Conservation (phyloP, 257 asterid genomes). For the Salvia splendens region DNA sequence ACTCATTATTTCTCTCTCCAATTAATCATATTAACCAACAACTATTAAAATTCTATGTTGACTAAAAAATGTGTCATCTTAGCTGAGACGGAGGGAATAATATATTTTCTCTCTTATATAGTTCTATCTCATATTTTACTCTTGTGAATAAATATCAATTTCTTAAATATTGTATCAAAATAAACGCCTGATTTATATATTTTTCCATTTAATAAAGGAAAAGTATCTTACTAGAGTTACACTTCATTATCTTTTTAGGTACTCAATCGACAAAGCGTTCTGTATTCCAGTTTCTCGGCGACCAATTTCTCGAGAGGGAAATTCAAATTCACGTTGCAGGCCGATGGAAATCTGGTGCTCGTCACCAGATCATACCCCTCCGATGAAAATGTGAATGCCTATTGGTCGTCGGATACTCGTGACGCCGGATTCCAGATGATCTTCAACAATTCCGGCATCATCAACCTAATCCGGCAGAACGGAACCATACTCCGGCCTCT, state of each 20-base stretch:
- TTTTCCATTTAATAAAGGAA: no score
- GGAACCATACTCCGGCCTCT: not conserved
- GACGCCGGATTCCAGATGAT: slow-evolving; percentile 30
- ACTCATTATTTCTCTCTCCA: no score
- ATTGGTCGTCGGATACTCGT: not conserved
- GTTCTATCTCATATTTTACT: no score
- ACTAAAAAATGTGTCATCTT: no score
- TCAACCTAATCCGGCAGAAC: slow-evolving; percentile 27
- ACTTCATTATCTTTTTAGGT: not conserved
- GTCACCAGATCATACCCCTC: slow-evolving; percentile 31
- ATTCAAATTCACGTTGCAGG: slow-evolving; percentile 27
- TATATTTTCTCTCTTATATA: no score
- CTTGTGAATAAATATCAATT: no score
- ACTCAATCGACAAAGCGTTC: not conserved
- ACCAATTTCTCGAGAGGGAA: slow-evolving; percentile 28
- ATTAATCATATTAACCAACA: no score
- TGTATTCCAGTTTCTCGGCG: slow-evolving; percentile 30
- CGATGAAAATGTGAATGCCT: not conserved
- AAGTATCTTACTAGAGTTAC: no score
- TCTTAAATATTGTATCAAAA: no score
- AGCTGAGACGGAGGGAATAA: no score
- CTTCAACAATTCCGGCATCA: slow-evolving; percentile 39
- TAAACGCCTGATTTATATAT: no score
- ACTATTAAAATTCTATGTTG: no score
- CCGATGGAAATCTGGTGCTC: slow-evolving; percentile 37